These are phyloP conservation scores for Kalmusia sp. DNA, from an alignment of 2,329 filamentous ascomycete genomes.

Conservation along the genomic window DNA sequence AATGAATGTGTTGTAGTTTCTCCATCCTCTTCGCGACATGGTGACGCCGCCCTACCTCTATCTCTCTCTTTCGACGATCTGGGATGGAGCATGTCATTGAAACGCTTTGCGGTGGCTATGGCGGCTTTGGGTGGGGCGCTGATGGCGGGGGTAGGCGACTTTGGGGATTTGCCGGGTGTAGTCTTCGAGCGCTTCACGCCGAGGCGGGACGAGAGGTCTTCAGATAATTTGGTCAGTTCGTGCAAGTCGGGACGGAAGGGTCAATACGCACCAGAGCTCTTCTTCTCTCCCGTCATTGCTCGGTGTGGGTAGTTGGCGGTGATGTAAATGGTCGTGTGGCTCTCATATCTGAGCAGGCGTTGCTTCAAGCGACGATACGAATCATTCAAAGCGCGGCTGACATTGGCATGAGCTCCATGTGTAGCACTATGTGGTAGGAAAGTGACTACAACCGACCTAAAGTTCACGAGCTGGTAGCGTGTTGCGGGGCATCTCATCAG, in stretches of 20 bases:
- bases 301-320: background rate
- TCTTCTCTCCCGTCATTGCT: conserved; percentile 39
- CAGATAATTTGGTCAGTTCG: conserved; percentile 4
- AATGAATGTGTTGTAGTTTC: background rate
- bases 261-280: conserved; percentile 33
- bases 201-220: conserved; percentile 34
- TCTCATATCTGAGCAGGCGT: background rate
- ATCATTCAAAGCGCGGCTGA: background rate
- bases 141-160: conserved; percentile 28
- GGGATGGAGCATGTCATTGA: conserved; percentile 40
- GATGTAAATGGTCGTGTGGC: background rate
- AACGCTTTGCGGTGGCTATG: conserved; percentile 29
- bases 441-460: background rate
- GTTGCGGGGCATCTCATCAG: background rate
- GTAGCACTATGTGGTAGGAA: background rate
- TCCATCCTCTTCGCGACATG: background rate
- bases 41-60: conserved; percentile 5
- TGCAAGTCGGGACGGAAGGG: background rate
- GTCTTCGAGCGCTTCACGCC: conserved; percentile 34
- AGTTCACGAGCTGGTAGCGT: conserved; percentile 1
- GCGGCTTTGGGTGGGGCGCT: conserved; percentile 41
- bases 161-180: conserved; percentile 28
- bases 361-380: background rate
- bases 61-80: conserved; percentile 21
- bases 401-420: background rate